Evolutionary conservation across 2,329 filamentous ascomycete species (phyloP).

Genomic region (Juglanconis juglandina): DNA sequence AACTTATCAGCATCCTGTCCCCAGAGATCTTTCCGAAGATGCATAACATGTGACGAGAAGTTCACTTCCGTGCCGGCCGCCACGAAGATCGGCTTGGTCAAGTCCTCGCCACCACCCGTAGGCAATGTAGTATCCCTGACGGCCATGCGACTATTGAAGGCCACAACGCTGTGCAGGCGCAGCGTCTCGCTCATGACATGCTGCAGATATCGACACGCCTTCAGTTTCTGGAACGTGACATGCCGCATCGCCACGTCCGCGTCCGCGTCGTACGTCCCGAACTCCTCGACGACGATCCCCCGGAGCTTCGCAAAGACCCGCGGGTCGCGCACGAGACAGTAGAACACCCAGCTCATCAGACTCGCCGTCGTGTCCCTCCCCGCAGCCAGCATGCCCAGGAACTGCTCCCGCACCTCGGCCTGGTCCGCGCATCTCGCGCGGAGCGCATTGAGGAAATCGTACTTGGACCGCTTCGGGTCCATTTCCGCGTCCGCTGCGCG

Average conservation of each 20-base stretch:
- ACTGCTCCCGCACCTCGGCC: not conserved
- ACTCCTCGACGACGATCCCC: not conserved
- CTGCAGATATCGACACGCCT: conserved; percentile 29
- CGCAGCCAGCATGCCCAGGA: not conserved
- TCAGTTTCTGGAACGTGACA: conserved; percentile 39
- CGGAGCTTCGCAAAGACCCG: not conserved
- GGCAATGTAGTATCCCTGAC: not conserved
- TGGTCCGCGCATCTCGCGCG: not conserved
- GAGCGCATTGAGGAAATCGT: not conserved
- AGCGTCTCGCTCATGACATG: not conserved
- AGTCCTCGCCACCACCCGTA: not conserved
- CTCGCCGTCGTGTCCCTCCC: not conserved
- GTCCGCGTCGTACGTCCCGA: not conserved
- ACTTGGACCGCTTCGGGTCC: not conserved
- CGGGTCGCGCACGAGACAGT: not conserved
- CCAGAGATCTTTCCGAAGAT: not conserved
- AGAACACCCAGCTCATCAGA: not conserved
- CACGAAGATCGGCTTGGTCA: not conserved
- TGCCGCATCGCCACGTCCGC: conserved; percentile 2
- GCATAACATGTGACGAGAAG: not conserved
- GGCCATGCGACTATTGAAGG: not conserved
- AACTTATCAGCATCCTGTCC: not conserved
- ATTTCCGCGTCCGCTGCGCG: not conserved
- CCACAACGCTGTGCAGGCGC: not conserved
- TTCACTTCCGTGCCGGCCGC: not conserved